Evolutionary conservation across 495 filamentous ascomycete genomes (phyloP), one percentile per base, ranked within the genome.

Genomic region (Trichocladium uniseriatum): DNA sequence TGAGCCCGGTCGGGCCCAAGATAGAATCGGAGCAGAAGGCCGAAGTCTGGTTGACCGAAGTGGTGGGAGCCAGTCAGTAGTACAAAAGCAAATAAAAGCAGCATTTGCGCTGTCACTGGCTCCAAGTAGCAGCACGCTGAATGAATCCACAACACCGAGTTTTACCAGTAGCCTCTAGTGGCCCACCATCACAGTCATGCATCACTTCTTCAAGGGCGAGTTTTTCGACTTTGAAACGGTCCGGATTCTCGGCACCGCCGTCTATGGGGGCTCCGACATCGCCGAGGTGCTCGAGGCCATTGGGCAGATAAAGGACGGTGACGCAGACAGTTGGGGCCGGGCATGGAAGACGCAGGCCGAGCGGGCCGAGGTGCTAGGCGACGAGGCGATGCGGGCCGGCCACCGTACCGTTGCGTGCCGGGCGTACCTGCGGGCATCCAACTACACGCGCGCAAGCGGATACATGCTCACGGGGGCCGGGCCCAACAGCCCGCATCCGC

Each of bases 161-260:
- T 27, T 8, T 4, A 8, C 8, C 24, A 27, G 24, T 8, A 27
- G 24, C 8, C 24, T 27, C 24, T 8, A 27, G 24, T 4, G 24
- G 3, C 24, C 24, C 24, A 27, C 24, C 24, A 8, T 27, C 24
- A 27, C 24, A 3, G 24, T 13, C 20, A 47, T 47, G 21, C 44
- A 47, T 20, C 44, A 37, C 1, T 47, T 47, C 16, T 47, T 47
- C 35, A n/a, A 16, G 0, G n/a, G 10, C 14, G 35, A 13, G 21
- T 73, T 73, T 24, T 74, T 70, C 63, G 47, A 76, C 42, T 78
- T 79, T 56, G 74, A 79, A 43, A 28, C 54, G 3, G 15, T 68
- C 7, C 69, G 74, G 0, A 36, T 78, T 13, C 66, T 79, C 4
- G 63, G 59, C 41, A 69, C 46, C 1, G 57, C 69, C 0, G 56